Conservation (phyloP, 768 basidiomycete species). For the Russula sp. region DNA sequence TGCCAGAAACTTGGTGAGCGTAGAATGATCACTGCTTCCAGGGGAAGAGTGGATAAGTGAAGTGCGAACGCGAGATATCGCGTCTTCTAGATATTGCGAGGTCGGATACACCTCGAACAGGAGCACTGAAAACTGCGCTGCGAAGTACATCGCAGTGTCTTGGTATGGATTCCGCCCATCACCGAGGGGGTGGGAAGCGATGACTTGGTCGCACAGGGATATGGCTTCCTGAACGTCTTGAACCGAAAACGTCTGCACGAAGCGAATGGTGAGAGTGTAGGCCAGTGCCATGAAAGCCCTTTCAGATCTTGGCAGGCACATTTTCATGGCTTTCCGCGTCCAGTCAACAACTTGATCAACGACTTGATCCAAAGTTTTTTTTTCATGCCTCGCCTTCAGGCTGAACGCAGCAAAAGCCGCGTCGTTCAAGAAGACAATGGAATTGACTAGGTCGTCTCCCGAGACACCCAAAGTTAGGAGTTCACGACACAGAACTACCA, state of each 20-base stretch:
- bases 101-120: neutral
- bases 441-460: neutral
- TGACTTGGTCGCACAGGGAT: neutral
- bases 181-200: neutral
- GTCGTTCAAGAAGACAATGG: neutral
- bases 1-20: neutral
- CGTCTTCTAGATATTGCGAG: neutral
- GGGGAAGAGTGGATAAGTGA: neutral
- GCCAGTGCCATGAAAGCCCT: too few relatives aligned
- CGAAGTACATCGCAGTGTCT: neutral
- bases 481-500: neutral
- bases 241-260: too few relatives aligned
- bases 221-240: too few relatives aligned
- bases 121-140: neutral
- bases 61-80: neutral
- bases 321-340: too few relatives aligned
- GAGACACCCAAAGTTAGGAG: neutral
- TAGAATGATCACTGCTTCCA: neutral
- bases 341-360: too few relatives aligned
- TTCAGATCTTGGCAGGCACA: too few relatives aligned
- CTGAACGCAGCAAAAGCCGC: neutral
- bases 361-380: too few relatives aligned
- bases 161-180: neutral
- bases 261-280: too few relatives aligned
- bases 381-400: too few relatives aligned